Evolutionary conservation across 2,329 filamentous ascomycete species (phyloP).

Genomic region (Colletotrichum endophyticum): DNA sequence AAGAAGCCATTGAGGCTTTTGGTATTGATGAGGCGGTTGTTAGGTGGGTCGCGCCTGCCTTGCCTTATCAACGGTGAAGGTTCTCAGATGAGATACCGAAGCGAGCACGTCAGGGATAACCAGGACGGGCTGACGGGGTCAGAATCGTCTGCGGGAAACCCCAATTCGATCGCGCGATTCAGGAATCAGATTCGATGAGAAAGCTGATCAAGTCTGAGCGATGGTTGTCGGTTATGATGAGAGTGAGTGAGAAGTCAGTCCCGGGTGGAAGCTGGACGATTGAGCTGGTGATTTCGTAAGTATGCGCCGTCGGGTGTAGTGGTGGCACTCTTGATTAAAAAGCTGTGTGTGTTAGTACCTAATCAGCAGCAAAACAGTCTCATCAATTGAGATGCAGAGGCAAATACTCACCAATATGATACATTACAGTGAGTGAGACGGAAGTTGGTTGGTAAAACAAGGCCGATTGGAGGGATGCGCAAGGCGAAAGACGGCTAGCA

Average conservation of each 20-base stretch:
- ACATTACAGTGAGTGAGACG: not conserved
- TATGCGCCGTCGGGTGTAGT: not conserved
- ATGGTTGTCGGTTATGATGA: not conserved
- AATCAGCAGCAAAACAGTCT: not conserved
- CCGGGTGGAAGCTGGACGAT: not conserved
- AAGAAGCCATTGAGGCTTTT: constrained; percentile 78
- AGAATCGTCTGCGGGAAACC: not conserved
- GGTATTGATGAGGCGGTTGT: not conserved
- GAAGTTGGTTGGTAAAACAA: not conserved
- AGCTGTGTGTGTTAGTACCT: not conserved
- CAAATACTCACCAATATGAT: constrained; percentile 3
- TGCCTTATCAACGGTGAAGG: not conserved
- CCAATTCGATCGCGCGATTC: not conserved
- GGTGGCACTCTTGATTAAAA: not conserved
- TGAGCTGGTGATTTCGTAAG: not conserved
- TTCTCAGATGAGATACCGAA: not conserved
- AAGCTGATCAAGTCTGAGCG: not conserved
- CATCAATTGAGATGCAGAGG: not conserved
- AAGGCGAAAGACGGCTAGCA: not conserved
- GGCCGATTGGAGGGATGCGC: not conserved
- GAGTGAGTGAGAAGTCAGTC: not conserved
- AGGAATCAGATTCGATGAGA: not conserved
- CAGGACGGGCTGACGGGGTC: not conserved
- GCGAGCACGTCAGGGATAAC: not conserved
- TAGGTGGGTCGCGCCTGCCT: not conserved